phyloP scores from a whole-genome alignment of 2,329 filamentous ascomycete genomes.

The Tympanopsis confertula region DNA sequence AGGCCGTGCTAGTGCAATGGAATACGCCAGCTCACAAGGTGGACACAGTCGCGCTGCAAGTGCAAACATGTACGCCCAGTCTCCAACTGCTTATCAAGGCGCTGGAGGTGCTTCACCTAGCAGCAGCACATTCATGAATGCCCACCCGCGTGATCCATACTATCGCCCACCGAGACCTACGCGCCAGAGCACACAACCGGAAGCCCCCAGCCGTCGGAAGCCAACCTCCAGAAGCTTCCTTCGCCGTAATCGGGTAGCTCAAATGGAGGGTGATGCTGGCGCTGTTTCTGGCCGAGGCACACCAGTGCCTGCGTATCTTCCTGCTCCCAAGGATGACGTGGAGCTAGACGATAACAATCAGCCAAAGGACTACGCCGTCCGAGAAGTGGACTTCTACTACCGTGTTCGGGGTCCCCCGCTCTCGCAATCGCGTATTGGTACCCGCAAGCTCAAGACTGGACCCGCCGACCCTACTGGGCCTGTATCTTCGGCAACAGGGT shows the following conservation, averaged over 20 bases:
- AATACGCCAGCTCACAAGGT: conserved; percentile 31
- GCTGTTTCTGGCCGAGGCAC: conserved; percentile 24
- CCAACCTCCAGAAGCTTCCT: too few species aligned
- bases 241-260: too few species aligned
- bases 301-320: conserved; percentile 37
- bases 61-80: conserved; percentile 32
- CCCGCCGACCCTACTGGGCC: conserved; percentile 55
- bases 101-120: not conserved
- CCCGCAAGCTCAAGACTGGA: conserved; percentile 51
- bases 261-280: too few species aligned
- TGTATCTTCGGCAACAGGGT: conserved; percentile 50
- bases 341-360: conserved; percentile 29
- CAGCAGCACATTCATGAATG: not conserved
- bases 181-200: conserved; percentile 32
- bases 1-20: conserved; percentile 26
- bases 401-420: conserved; percentile 51
- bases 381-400: conserved; percentile 59
- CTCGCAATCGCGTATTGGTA: conserved; percentile 36
- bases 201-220: conserved; percentile 22
- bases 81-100: not conserved
- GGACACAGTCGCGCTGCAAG: conserved; percentile 28
- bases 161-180: conserved; percentile 48
- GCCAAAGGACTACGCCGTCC: conserved; percentile 50
- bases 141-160: conserved; percentile 35
- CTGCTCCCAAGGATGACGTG: conserved; percentile 33